Base-by-base conservation (phyloP, 2,329 filamentous ascomycete species). In the Fusarium hainanense region DNA sequence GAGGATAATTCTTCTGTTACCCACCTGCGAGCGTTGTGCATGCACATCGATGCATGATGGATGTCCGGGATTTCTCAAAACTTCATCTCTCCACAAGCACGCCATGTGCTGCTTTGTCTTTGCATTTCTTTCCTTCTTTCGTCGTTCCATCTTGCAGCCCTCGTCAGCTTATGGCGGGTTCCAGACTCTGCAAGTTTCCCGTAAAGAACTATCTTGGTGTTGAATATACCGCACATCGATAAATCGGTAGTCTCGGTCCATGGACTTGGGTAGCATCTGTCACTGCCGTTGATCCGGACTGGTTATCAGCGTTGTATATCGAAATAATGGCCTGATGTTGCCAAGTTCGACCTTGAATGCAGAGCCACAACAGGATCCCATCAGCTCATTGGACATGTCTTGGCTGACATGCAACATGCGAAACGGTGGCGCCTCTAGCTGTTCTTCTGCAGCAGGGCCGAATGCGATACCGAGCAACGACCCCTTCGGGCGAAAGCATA, bases 301-400 rank as follows among this genome's bases (percentile, higher is more conserved):
- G 42, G 40, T 25, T 43, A 41, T 41, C 52, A 51, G 49, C 55
- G 58, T 41, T 66, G 20, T 34, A 28, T 18, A 37, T 58, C 28
- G 32, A 49, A 47, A 43, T 47, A 50, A 66, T 75, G 71, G 72
- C 63, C 71, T 71, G 69, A 74, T 74, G 40, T 55, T 71, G 52
- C 42, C 51, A 58, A 44, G 58, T 32, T 48, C 43, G 37, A 30
- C 27, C 32, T 62, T 58, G 42, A 25, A 55, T 52, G 48, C 61
- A 59, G 54, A 58, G 23, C 41, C 27, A 48, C 46, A 57, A 50
- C 52, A 49, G 30, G 50, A 21, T 41, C 20, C 47, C 46, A 64
- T 58, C 55, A 67, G 59, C 54, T 65, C 48, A 72, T 69, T 54
- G 47, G 58, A 37, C 44, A 27, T 37, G 50, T 64, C 48, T 65